phyloP scores from a whole-genome alignment of 2,329 filamentous ascomycete species.

The Diaporthe humulicola region DNA sequence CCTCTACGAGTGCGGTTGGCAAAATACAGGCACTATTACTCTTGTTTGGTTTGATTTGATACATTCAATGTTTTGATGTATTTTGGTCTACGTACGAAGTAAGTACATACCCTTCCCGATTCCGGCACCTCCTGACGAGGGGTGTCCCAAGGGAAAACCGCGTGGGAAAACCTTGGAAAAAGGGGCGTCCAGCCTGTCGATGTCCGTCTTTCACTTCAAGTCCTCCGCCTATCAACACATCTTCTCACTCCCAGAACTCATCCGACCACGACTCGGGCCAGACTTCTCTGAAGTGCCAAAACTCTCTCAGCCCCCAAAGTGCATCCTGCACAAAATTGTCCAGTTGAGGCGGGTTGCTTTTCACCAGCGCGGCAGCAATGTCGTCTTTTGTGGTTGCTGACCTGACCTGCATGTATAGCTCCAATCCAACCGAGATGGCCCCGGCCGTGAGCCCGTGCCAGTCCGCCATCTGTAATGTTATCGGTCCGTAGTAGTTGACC shows the following conservation, averaged over 20 bases:
- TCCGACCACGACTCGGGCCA: background rate
- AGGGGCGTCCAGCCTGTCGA: too few species aligned
- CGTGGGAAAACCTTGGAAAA: background rate
- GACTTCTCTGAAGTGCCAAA: background rate
- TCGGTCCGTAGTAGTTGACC: background rate
- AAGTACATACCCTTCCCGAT: too few species aligned
- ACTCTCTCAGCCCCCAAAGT: background rate
- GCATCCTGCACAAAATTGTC: background rate
- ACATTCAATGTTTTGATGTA: too few species aligned
- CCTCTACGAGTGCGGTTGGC: too few species aligned
- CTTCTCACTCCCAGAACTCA: background rate
- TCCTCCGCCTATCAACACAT: too few species aligned
- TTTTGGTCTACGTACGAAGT: too few species aligned
- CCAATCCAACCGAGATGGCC: background rate
- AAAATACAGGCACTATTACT: too few species aligned
- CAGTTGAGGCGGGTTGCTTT: background rate
- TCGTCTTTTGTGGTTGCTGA: background rate
- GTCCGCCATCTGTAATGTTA: background rate
- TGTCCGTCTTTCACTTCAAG: too few species aligned
- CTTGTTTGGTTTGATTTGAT: too few species aligned
- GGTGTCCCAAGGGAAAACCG: too few species aligned
- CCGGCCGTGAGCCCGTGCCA: background rate
- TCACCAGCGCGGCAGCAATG: background rate
- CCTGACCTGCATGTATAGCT: background rate
- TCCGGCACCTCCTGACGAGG: too few species aligned